Evolutionary conservation across 192 early-diverging fungal genomes (phyloP).

Genomic region (Cladochytrium replicatum): DNA sequence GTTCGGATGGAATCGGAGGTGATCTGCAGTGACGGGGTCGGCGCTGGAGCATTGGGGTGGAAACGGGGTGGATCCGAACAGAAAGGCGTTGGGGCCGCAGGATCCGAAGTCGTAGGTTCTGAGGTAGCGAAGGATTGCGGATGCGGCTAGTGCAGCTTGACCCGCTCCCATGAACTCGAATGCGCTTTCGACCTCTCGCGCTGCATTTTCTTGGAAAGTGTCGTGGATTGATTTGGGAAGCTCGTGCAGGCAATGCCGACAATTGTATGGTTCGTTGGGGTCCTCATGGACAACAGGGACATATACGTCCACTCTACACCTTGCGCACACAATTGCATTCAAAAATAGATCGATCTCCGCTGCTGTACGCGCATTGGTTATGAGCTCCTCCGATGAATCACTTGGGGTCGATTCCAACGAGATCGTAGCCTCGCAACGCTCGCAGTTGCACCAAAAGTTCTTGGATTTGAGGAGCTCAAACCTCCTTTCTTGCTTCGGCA

Average conservation of each 20-base stretch:
- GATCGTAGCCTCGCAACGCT: constrained; percentile 47
- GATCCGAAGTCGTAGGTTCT: background rate
- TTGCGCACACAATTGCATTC: constrained; percentile 47
- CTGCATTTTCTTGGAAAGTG: background rate
- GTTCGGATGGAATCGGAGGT: constrained; percentile 39
- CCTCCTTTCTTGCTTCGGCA: constrained; percentile 58
- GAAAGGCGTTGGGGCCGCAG: constrained; percentile 2
- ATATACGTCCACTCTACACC: constrained; percentile 44
- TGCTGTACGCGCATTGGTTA: background rate
- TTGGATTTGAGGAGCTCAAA: constrained; percentile 53
- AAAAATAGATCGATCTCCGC: constrained; percentile 13
- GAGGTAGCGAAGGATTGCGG: constrained; percentile 37
- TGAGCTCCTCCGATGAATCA: background rate
- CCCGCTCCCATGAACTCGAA: constrained; percentile 39
- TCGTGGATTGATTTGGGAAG: too few relatives aligned
- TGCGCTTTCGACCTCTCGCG: constrained; percentile 17
- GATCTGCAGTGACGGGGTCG: too few relatives aligned
- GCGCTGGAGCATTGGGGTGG: too few relatives aligned
- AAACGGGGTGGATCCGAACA: constrained; percentile 25
- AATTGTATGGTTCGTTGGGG: constrained; percentile 38
- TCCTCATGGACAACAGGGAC: constrained; percentile 35
- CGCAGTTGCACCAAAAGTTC: constrained; percentile 72
- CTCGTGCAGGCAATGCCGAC: constrained; percentile 29
- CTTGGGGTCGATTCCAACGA: constrained; percentile 26
- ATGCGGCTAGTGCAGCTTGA: constrained; percentile 32